Base-by-base conservation (phyloP, 345 rosid species). In the Mallotus nudiflorus region DNA sequence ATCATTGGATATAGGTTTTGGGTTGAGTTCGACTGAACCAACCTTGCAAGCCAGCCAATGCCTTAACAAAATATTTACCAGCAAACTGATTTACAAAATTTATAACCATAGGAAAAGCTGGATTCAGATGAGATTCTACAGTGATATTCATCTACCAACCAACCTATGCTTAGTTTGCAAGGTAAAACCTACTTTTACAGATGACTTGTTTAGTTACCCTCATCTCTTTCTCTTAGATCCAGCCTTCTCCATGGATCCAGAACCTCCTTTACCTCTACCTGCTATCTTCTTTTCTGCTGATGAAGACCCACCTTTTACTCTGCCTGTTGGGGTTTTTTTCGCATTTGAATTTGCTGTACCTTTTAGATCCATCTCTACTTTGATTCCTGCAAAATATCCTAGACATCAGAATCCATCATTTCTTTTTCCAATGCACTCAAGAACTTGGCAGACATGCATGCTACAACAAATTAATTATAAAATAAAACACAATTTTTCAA, bases 301-400 rank as follows among this genome's bases (percentile, higher is more conserved):
- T 55, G 67, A 31, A 10, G 75, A n/a, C 3, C 73, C 72, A 0
- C 73, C 73, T 72, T 19, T 77, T 24, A 76, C 80, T 37, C 73
- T 71, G 16, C 80, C 69, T 22, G 25, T 20, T 1, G 84, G 46
- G 16, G 78, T 68, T 81, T 83, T 88, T 77, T 81, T 87, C 35
- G 82, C 63, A 51, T 83, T 80, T 28, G 89, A 82, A 46, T 78
- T 84, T 50, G 78, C 85, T 12, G 77, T 44, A 31, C 83, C 87
- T 80, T 90, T 94, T 73, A 90, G 74, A 67, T 88, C 95, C 74
- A 94, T 65, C 80, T 91, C 87, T 9, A 94, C 96, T 82, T 90
- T 70, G 61, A 91, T 85, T 72, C 95, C 96, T 90, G 61, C 24
- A 27, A 37, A 29, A 29, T 37, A 9, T 16, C 13, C 6, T n/a